These are phyloP conservation scores for Taphrina populina DNA, from an alignment of 1,139 yeast species.

Conservation along the genomic window DNA sequence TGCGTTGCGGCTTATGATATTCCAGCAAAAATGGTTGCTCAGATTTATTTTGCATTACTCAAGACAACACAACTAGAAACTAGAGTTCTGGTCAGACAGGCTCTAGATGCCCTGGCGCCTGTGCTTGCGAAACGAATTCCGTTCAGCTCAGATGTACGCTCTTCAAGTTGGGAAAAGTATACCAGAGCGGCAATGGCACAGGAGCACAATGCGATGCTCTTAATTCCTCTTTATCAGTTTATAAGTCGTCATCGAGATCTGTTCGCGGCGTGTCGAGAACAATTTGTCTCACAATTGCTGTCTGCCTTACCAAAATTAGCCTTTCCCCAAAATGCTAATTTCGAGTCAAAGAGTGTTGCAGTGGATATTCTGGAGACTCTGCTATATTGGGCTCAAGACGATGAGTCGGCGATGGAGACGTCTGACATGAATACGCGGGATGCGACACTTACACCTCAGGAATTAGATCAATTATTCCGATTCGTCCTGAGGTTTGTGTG, in stretches of 20 bases:
- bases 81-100: slow-evolving; percentile 76
- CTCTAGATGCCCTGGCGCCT: slow-evolving; percentile 85
- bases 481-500: slow-evolving; percentile 86
- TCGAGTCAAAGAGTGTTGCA: slow-evolving; percentile 80
- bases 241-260: slow-evolving; percentile 81
- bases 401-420: slow-evolving; percentile 5
- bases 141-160: slow-evolving; percentile 32
- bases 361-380: slow-evolving; percentile 85
- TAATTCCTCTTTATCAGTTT: slow-evolving; percentile 83
- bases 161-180: slow-evolving; percentile 87
- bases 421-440: slow-evolving; percentile 3
- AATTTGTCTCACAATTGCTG: slow-evolving; percentile 81
- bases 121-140: slow-evolving; percentile 72
- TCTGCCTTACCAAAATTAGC: slow-evolving; percentile 95
- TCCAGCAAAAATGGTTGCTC: slow-evolving; percentile 83
- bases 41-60: slow-evolving; percentile 84
- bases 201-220: slow-evolving; percentile 79
- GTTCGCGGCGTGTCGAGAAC: slow-evolving; percentile 83
- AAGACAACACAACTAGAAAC: slow-evolving; percentile 86
- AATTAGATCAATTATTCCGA: slow-evolving; percentile 84
- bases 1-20: slow-evolving; percentile 89
- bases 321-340: slow-evolving; percentile 64
- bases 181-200: slow-evolving; percentile 90
- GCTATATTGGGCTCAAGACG: slow-evolving; percentile 69
- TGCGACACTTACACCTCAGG: slow-evolving; percentile 50